Conservation (phyloP, 148 eudicot genomes). For the Gaultheria prostrata region DNA sequence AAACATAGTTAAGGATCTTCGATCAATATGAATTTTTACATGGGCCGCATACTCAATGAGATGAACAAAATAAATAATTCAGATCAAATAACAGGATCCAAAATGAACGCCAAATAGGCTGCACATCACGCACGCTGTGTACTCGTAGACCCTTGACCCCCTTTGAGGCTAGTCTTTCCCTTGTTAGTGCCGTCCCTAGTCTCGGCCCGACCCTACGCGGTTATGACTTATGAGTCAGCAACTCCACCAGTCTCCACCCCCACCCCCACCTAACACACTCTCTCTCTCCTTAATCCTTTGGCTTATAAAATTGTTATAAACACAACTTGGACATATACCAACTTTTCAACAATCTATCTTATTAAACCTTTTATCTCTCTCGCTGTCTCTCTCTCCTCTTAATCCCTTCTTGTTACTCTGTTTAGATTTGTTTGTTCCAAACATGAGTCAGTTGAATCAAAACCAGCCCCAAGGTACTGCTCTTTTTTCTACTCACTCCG, state of each 20-base stretch:
- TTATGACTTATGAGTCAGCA: neutral
- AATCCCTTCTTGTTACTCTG: neutral
- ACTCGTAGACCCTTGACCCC: no score
- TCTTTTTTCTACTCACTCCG: no score
- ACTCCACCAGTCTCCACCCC: neutral
- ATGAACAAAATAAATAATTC: no score
- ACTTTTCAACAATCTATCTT: neutral
- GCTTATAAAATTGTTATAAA: neutral
- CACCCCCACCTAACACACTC: neutral
- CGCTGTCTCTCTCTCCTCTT: no score
- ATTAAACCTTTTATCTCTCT: neutral
- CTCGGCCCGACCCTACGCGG: neutral
- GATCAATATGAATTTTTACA: no score
- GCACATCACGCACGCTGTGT: no score
- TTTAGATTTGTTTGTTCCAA: neutral
- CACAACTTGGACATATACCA: neutral
- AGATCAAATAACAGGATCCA: no score
- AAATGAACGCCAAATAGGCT: no score
- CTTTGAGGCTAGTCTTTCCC: no score
- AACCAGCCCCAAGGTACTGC: neutral
- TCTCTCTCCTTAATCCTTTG: neutral
- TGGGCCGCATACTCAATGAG: no score
- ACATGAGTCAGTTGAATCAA: neutral
- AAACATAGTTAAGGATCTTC: no score
- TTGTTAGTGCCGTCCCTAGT: neutral